Base-by-base conservation (phyloP, 805 yeast genomes). In the Starmerella bombi region DNA sequence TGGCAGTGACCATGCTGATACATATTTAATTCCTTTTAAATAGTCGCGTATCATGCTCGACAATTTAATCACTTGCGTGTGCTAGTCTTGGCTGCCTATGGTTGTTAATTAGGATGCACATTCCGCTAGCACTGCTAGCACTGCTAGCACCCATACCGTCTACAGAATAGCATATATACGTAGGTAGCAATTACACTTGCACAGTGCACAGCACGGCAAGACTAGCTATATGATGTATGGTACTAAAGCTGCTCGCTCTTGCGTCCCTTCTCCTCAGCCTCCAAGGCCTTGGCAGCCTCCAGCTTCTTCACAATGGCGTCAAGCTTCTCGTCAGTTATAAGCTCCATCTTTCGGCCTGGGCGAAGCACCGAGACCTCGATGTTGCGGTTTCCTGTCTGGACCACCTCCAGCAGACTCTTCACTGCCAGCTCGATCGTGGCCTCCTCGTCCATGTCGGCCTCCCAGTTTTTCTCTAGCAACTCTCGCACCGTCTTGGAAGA, bases 341-440 rank as follows among this genome's bases (percentile, higher is more conserved):
- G 49, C 47, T 71, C 70, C 50, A 82, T 71, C 29, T 68, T 61
- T 50, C 70, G 64, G 38, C 73, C 75, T 23, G 95, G 81, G 46
- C 73, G 74, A 72, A 88, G 75, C 29, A 91, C 77, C 3, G 93
- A 80, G 37, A 91, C 76, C 63, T 91, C 98, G 57, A 91, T 86
- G 61, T 91, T 91, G 59, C 83, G 82, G 34, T 96, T 93, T 32
- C 98, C 98, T 2, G 96, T 86, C 65, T 91, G 97, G 19, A 91
- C 98, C 37, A 91, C 96, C 61, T 91, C 98, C 53, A 91, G 69
- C 52, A 91, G 68, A 15, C 93, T 76, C 65, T 81, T 82, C 37
- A 91, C 75, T 2, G 96, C 75, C 55, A 91, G 74, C 52, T 75
- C 75, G 41, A 86, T 67, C 18, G 95, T 79, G 29, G 74, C 79